phyloP scores from a whole-genome alignment of 23 red algal species.

The Gracilariopsis chorda region DNA sequence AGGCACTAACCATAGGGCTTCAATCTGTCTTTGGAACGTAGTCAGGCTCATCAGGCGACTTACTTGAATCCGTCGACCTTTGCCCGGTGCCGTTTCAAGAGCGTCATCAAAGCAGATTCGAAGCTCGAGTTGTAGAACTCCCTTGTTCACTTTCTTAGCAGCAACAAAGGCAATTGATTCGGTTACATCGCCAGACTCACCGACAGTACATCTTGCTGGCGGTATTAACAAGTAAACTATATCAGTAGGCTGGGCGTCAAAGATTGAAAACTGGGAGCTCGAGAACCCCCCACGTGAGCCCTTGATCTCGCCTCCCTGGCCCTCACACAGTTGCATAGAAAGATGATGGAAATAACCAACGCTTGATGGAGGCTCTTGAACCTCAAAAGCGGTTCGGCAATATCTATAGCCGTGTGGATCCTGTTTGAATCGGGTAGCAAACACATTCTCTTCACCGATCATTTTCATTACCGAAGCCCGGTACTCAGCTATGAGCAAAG shows the following conservation, averaged over 20 bases:
- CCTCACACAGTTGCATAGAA: background rate
- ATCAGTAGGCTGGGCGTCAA: conserved; percentile 2
- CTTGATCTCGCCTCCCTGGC: background rate
- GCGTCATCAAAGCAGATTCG: conserved; percentile 4
- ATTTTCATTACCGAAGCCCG: conserved; percentile 27
- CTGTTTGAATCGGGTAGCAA: background rate
- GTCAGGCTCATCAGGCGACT: conserved; percentile 23
- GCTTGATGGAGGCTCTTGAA: conserved; percentile 15
- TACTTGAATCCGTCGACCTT: conserved; percentile 55
- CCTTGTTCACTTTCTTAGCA: conserved; percentile 11
- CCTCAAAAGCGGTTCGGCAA: conserved; percentile 37
- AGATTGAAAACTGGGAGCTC: conserved; percentile 1
- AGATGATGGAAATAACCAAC: conserved; percentile 39
- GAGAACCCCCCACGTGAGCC: background rate
- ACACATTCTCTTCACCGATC: conserved; percentile 28
- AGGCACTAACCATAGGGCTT: conserved; percentile 29
- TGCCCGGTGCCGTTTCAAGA: conserved; percentile 25
- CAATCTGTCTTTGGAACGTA: conserved; percentile 53
- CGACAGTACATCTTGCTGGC: background rate
- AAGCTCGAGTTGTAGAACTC: background rate
- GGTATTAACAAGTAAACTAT: conserved; percentile 38
- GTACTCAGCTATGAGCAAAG: conserved; percentile 37
- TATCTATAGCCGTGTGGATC: background rate
- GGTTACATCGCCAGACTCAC: background rate
- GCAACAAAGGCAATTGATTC: conserved; percentile 16